A percentile compares a stretch with the other conserved stretches of the same genome.
Conservation (phyloP, 2,329 filamentous ascomycete genomes). For the Tolypocladium paradoxum region DNA sequence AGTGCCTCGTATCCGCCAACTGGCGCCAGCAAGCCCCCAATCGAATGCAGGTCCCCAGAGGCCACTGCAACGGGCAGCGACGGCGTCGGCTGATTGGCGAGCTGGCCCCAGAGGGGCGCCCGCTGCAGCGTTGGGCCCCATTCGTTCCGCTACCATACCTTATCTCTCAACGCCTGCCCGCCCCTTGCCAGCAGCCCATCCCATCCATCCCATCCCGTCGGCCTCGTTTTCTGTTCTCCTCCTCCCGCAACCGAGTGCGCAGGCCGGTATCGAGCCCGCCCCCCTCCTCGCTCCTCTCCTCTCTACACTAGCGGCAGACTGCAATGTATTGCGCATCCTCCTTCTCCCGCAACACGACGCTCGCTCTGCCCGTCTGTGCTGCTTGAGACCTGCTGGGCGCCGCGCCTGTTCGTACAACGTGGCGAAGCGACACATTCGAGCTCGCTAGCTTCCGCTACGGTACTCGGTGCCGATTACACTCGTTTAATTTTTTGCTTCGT, state of each 20-base stretch:
- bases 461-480: slow-evolving; percentile 6
- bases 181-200: not conserved
- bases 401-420: not conserved
- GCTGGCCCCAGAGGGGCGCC: too few relatives aligned
- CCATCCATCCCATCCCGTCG: not conserved
- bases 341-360: not conserved
- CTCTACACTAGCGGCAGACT: not conserved
- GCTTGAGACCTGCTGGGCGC: not conserved
- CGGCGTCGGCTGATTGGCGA: not conserved
- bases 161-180: not conserved
- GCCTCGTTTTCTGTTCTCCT: not conserved
- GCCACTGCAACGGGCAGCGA: not conserved
- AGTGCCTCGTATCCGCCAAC: too few relatives aligned
- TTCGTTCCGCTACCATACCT: not conserved
- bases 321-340: not conserved
- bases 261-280: not conserved
- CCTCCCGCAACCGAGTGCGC: not conserved
- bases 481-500: not conserved
- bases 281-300: not conserved
- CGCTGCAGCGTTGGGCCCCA: too few relatives aligned
- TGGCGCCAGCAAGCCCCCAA: too few relatives aligned
- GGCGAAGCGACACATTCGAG: not conserved
- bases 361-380: not conserved
- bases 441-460: not conserved
- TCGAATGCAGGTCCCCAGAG: not conserved